phyloP scores from a whole-genome alignment of 2,329 filamentous ascomycete species.

The Intubia oerlemansii region DNA sequence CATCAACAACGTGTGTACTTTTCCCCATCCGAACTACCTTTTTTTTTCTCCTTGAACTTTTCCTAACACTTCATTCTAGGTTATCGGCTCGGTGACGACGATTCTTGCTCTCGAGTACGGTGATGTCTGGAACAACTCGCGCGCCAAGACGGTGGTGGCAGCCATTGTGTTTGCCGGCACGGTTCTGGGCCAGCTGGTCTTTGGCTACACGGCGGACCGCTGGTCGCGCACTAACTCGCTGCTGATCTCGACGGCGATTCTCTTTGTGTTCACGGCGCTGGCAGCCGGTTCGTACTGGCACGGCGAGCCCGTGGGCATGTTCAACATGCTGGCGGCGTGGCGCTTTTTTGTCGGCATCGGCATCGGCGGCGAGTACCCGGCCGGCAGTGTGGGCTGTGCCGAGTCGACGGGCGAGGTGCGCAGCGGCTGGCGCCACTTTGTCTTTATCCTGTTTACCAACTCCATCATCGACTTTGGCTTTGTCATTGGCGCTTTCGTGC shows the following conservation, averaged over 20 bases:
- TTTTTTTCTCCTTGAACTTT: not conserved
- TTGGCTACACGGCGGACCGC: slow-evolving; percentile 64
- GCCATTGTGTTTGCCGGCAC: slow-evolving; percentile 77
- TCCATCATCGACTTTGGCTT: slow-evolving; percentile 37
- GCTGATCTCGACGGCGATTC: slow-evolving; percentile 58
- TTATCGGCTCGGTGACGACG: slow-evolving; percentile 75
- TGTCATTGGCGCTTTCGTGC: slow-evolving; percentile 58
- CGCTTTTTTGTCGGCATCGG: slow-evolving; percentile 64
- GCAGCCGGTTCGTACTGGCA: slow-evolving; percentile 56
- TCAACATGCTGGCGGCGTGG: slow-evolving; percentile 58
- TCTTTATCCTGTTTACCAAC: slow-evolving; percentile 48
- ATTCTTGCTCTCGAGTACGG: slow-evolving; percentile 50
- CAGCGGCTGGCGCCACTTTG: slow-evolving; percentile 60
- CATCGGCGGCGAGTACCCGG: slow-evolving; percentile 67
- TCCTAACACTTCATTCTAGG: slow-evolving; percentile 24
- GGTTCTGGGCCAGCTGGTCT: slow-evolving; percentile 55
- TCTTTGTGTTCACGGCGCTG: slow-evolving; percentile 69
- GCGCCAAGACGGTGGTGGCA: slow-evolving; percentile 51
- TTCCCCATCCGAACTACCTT: not conserved
- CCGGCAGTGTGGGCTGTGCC: slow-evolving; percentile 64
- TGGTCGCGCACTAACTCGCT: slow-evolving; percentile 72
- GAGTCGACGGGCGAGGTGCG: slow-evolving; percentile 73
- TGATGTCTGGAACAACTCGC: slow-evolving; percentile 43
- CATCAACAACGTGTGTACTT: slow-evolving; percentile 49
- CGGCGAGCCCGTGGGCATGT: slow-evolving; percentile 47